Evolutionary conservation across 495 filamentous ascomycete genomes (phyloP).

Genomic region (Aspergillus hancockii): DNA sequence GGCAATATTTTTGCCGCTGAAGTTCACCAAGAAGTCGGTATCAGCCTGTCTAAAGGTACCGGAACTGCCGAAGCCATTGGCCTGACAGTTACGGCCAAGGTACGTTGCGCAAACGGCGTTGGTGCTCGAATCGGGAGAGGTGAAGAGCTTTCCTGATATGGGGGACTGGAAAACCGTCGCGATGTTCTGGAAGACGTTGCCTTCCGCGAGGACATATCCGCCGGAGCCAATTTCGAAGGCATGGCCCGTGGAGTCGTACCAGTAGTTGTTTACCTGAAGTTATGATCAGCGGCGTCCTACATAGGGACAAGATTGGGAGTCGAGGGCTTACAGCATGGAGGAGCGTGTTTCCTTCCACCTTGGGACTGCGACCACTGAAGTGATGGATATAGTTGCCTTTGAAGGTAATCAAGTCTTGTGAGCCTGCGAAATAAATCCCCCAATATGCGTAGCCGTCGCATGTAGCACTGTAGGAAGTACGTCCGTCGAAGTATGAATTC

Average conservation of each 20-base stretch:
- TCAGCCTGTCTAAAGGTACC: conserved; percentile 31
- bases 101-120: conserved; percentile 41
- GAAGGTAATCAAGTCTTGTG: conserved; percentile 36
- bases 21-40: conserved; percentile 40
- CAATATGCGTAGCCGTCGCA: conserved; percentile 49
- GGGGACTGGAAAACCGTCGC: conserved; percentile 26
- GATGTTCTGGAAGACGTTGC: conserved; percentile 59
- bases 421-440: conserved; percentile 41
- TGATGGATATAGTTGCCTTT: conserved; percentile 47
- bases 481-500: conserved; percentile 45
- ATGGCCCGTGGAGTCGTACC: conserved; percentile 52
- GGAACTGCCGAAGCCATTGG: conserved; percentile 49
- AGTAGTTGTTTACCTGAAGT: conserved; percentile 61
- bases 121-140: conserved; percentile 30
- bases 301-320: background rate
- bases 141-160: conserved; percentile 45
- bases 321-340: conserved; percentile 25
- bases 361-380: conserved; percentile 41
- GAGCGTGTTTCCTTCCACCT: conserved; percentile 42
- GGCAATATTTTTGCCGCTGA: conserved; percentile 41
- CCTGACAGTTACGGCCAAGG: conserved; percentile 46
- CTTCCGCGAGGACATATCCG: conserved; percentile 55
- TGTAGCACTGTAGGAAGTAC: conserved; percentile 37
- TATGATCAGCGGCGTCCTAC: background rate
- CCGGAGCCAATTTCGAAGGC: conserved; percentile 57